Evolutionary conservation across 257 asterid species (phyloP).

Genomic region (Galeopsis tetrahit): DNA sequence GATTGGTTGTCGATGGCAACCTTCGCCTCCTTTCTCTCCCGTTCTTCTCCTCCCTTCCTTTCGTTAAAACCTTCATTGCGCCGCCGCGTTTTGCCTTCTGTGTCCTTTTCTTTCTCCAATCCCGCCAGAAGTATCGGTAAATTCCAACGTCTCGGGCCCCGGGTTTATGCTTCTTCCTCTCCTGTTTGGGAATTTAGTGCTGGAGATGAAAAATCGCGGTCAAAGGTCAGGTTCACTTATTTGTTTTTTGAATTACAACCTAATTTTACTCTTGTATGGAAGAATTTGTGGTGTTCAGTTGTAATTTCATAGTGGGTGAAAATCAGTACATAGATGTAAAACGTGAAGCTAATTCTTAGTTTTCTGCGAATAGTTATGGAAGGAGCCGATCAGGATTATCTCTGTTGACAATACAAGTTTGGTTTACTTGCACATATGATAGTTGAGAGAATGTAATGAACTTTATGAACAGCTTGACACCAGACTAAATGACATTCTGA

Average conservation of each 20-base stretch:
- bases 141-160: constrained; percentile 36
- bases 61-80: constrained; percentile 22
- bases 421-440: not conserved
- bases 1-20: constrained; percentile 75
- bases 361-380: not conserved
- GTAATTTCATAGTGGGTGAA: not conserved
- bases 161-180: constrained; percentile 51
- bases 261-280: constrained; percentile 5
- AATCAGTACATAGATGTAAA: constrained; percentile 10
- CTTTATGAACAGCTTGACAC: not conserved
- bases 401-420: not conserved
- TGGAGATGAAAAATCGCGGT: constrained; percentile 44
- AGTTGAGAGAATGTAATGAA: not conserved
- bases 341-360: constrained; percentile 20
- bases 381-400: not conserved
- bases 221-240: constrained; percentile 53
- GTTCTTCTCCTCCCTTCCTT: constrained; percentile 44
- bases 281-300: not conserved
- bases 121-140: constrained; percentile 22
- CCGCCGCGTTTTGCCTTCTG: constrained; percentile 30
- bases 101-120: constrained; percentile 31
- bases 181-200: constrained; percentile 43
- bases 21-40: constrained; percentile 58
- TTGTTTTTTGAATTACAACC: not conserved
- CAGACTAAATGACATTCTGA: not conserved